Evolutionary conservation across 176 grass and related monocot genomes (phyloP).

Genomic region (Avena eriantha): DNA sequence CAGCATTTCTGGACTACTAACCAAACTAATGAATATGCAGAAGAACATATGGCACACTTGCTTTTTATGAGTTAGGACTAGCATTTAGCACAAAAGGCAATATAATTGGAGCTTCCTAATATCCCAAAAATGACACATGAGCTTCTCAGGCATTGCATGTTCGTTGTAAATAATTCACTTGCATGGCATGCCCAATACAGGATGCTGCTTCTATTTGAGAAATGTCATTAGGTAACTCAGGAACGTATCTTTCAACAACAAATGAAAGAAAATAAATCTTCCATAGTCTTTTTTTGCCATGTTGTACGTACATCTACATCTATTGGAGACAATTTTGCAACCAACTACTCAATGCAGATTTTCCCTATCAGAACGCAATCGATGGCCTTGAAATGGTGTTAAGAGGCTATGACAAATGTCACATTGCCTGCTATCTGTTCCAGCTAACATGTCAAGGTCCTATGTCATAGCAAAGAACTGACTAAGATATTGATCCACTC

Average conservation of each 20-base stretch:
- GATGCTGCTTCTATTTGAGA: background rate
- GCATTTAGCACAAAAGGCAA: conserved; percentile 22
- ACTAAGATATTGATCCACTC: background rate
- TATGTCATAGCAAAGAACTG: conserved; percentile 10
- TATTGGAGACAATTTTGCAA: conserved; percentile 32
- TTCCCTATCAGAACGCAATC: conserved; percentile 4
- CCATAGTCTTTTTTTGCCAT: background rate
- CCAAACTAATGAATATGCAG: conserved; percentile 32
- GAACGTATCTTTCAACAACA: background rate
- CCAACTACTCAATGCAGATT: conserved; percentile 48
- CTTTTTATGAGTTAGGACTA: conserved; percentile 4
- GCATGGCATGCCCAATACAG: background rate
- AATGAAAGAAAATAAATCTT: conserved; percentile 6
- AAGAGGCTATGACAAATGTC: conserved; percentile 20
- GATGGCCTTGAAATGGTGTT: conserved; percentile 22
- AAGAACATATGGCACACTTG: conserved; percentile 7
- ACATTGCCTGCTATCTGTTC: background rate
- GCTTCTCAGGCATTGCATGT: background rate
- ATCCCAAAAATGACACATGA: background rate
- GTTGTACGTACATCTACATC: conserved; percentile 1
- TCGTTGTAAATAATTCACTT: background rate
- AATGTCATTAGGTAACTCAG: background rate
- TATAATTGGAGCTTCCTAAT: conserved; percentile 1
- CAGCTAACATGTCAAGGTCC: conserved; percentile 17
- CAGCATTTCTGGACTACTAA: conserved; percentile 19